These are phyloP conservation scores for Solanum sparsipilum DNA, from an alignment of 257 asterid species.

Conservation along the genomic window DNA sequence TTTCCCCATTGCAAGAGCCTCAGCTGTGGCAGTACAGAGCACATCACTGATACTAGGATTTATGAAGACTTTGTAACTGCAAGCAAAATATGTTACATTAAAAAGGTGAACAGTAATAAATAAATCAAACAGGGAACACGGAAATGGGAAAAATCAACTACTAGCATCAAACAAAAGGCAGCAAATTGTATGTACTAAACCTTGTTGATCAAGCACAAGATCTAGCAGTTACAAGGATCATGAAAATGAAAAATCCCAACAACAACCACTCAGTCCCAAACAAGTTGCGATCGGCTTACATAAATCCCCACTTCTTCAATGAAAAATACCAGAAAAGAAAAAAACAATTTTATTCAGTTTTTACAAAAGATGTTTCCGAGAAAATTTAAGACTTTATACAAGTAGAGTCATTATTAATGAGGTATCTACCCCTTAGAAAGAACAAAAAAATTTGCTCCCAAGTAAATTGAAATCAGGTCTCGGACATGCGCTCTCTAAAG, in stretches of 20 bases:
- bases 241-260: not conserved
- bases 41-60: slow-evolving; percentile 98
- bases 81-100: slow-evolving; percentile 1
- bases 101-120: not conserved
- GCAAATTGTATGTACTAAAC: not conserved
- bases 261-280: not conserved
- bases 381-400: not conserved
- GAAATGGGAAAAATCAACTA: not conserved
- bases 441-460: not conserved
- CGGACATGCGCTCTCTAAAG: not conserved
- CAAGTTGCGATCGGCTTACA: not conserved
- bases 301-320: not conserved
- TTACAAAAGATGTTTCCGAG: not conserved
- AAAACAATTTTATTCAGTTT: not conserved
- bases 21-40: slow-evolving; percentile 98
- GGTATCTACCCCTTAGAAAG: not conserved
- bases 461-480: not conserved
- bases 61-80: slow-evolving; percentile 92
- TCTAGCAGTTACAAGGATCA: not conserved
- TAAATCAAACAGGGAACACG: not conserved
- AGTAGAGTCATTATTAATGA: not conserved
- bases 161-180: not conserved
- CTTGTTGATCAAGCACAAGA: not conserved
- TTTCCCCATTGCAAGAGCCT: slow-evolving; percentile 99
- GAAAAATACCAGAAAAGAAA: not conserved